phyloP scores from a whole-genome alignment of 176 grass and related monocot species.

The Carex cristatella region DNA sequence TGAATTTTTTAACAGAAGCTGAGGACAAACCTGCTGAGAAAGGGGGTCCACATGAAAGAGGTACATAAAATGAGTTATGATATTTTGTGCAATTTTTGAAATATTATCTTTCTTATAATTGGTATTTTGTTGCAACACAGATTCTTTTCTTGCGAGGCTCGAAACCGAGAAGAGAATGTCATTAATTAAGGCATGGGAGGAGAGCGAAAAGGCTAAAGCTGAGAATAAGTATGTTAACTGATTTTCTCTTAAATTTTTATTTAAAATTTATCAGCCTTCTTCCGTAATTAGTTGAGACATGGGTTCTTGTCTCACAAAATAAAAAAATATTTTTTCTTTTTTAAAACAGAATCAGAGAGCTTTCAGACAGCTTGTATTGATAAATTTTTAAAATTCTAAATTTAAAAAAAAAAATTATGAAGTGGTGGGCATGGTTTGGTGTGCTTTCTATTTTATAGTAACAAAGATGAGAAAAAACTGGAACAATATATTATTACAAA shows the following conservation, averaged over 20 bases:
- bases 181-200: constrained; percentile 70
- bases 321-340: neutral
- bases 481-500: neutral
- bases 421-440: neutral
- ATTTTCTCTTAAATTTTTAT: neutral
- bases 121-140: constrained; percentile 10
- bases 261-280: neutral
- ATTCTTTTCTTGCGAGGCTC: constrained; percentile 30
- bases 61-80: constrained; percentile 8
- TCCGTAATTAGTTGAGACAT: neutral
- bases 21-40: constrained; percentile 23
- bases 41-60: constrained; percentile 34
- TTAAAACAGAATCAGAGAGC: neutral
- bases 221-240: constrained; percentile 40
- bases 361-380: neutral
- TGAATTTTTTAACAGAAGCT: constrained; percentile 23
- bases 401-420: too few relatives aligned
- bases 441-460: neutral
- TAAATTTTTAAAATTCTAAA: constrained; percentile 8
- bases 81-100: neutral
- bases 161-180: constrained; percentile 43
- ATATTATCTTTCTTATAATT: neutral
- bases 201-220: constrained; percentile 62
- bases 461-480: neutral
- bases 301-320: neutral